These are phyloP conservation scores for Tetrahymena elliotti DNA, from an alignment of 73 alveolate genomes.

Conservation along the genomic window DNA sequence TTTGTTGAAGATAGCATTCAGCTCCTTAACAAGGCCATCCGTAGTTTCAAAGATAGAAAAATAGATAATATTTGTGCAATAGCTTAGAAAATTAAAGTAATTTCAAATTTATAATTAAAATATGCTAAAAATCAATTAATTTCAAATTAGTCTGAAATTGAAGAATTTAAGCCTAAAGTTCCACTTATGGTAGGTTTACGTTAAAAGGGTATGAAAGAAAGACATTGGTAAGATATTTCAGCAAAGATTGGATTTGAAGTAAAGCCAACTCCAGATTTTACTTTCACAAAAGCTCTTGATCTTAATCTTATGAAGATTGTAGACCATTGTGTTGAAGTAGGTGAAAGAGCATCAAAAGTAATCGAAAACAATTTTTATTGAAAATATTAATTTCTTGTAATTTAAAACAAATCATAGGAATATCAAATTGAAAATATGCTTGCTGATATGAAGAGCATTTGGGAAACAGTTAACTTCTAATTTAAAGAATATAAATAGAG, in stretches of 20 bases:
- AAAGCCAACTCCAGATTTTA: constrained; percentile 76
- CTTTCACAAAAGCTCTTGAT: constrained; percentile 89
- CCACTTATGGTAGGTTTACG: constrained; percentile 86
- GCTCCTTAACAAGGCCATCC: constrained; percentile 52
- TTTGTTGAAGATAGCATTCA: constrained; percentile 67
- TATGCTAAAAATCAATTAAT: neutral
- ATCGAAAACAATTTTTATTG: neutral
- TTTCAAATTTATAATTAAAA: no score
- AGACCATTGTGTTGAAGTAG: constrained; percentile 95
- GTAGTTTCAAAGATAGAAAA: constrained; percentile 71
- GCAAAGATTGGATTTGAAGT: constrained; percentile 92
- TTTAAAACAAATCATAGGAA: neutral
- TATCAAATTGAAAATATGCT: constrained; percentile 26
- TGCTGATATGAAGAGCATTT: constrained; percentile 4
- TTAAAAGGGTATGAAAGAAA: constrained; percentile 92
- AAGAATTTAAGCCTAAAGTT: constrained; percentile 88
- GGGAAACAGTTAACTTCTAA: constrained; percentile 28
- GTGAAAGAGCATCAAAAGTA: constrained; percentile 83
- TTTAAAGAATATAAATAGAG: constrained; percentile 54
- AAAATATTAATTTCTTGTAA: neutral
- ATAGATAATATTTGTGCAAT: constrained; percentile 28
- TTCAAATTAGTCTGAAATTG: constrained; percentile 52
- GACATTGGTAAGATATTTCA: constrained; percentile 98
- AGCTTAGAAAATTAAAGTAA: constrained; percentile 3
- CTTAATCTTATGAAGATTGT: constrained; percentile 84